Evolutionary conservation across 1,284 basidiomycete genomes (phyloP).

Genomic region (Boletus hoseneyae): DNA sequence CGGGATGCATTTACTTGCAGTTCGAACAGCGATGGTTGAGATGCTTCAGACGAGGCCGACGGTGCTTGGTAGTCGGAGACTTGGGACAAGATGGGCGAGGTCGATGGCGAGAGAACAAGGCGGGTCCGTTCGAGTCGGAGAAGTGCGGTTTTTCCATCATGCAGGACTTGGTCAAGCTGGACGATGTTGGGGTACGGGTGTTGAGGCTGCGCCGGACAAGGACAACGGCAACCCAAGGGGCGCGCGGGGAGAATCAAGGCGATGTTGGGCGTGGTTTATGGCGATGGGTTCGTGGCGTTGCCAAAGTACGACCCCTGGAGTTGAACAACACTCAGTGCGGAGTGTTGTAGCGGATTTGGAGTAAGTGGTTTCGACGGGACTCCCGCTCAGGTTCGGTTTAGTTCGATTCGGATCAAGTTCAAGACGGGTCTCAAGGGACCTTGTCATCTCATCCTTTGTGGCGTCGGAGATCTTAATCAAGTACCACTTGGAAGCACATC

Average conservation of each 20-base stretch:
- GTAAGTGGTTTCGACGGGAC: not conserved
- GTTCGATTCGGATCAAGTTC: not conserved
- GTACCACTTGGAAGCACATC: not conserved
- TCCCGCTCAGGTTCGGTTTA: not conserved
- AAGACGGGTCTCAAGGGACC: not conserved
- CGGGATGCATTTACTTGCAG: not conserved
- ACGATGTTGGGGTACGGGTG: not conserved
- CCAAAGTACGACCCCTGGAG: not conserved
- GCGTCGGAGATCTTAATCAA: not conserved
- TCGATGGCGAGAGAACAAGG: slow-evolving; percentile 1
- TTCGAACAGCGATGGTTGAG: not conserved
- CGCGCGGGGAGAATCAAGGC: not conserved
- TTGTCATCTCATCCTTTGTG: not conserved
- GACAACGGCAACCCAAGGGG: not conserved
- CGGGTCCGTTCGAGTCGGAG: not conserved
- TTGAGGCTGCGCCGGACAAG: not conserved
- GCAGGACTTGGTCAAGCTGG: not conserved
- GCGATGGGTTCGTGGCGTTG: not conserved
- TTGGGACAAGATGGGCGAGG: slow-evolving; percentile 1
- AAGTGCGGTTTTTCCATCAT: not conserved
- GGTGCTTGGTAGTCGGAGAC: not conserved
- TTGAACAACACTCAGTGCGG: not conserved
- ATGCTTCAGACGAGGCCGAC: no score
- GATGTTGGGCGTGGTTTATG: not conserved
- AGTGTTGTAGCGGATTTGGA: not conserved